phyloP scores from a whole-genome alignment of 371 early-diverging fungal genomes.

The Mucor plumbeus region DNA sequence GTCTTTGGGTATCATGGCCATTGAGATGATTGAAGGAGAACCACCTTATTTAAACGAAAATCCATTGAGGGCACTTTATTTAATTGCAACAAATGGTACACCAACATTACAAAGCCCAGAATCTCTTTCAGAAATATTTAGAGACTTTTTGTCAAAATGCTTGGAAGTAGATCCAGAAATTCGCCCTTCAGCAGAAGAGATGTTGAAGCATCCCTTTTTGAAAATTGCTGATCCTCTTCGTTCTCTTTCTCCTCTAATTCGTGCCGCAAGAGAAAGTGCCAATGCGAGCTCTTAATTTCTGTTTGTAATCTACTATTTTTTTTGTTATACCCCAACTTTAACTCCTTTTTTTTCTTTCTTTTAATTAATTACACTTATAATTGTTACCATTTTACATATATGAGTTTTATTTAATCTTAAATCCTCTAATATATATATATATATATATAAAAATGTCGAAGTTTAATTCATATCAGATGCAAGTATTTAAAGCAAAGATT shows the following conservation, averaged over 20 bases:
- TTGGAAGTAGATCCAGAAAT: slow-evolving; percentile 68
- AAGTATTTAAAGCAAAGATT: too few relatives aligned
- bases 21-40: slow-evolving; percentile 78
- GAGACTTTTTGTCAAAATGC: slow-evolving; percentile 68
- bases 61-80: slow-evolving; percentile 77
- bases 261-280: slow-evolving; percentile 51
- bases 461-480: too few relatives aligned
- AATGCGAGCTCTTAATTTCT: slow-evolving; percentile 7
- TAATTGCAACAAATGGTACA: slow-evolving; percentile 86
- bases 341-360: too few relatives aligned
- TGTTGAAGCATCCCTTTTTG: slow-evolving; percentile 32
- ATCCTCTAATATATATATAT: too few relatives aligned
- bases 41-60: slow-evolving; percentile 87
- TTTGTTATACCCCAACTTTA: too few relatives aligned
- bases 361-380: too few relatives aligned
- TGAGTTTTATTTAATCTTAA: too few relatives aligned
- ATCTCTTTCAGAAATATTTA: slow-evolving; percentile 61
- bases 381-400: too few relatives aligned
- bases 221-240: slow-evolving; percentile 27
- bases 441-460: too few relatives aligned
- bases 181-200: slow-evolving; percentile 33
- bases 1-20: slow-evolving; percentile 89
- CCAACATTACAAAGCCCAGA: slow-evolving; percentile 78
- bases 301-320: background rate
- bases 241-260: slow-evolving; percentile 31